Conservation (phyloP, 106 monocot genomes). For the Allium fistulosum region DNA sequence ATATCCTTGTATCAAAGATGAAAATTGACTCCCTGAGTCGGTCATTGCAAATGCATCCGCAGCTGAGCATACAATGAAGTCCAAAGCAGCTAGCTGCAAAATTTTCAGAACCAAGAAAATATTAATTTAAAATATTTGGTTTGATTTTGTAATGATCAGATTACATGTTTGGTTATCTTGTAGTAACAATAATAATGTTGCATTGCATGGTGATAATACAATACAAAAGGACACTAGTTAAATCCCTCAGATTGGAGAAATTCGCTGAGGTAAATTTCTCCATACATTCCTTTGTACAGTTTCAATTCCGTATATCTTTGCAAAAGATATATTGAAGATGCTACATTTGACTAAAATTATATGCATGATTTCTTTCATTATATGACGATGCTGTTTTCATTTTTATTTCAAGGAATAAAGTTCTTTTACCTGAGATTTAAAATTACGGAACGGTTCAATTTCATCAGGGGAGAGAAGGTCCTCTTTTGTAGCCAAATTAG, state of each 20-base stretch:
- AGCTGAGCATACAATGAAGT: conserved; percentile 87
- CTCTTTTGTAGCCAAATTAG: conserved; percentile 83
- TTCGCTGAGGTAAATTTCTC: no score
- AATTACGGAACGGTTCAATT: conserved; percentile 67
- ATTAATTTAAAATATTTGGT: neutral
- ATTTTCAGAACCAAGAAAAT: neutral
- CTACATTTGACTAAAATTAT: no score
- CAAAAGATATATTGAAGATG: no score
- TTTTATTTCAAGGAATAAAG: neutral
- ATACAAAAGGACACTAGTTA: no score
- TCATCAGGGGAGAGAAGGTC: conserved; percentile 70
- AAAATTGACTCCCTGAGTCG: conserved; percentile 92
- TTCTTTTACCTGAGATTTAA: conserved; percentile 68
- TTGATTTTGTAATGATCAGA: neutral
- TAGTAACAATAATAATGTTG: no score
- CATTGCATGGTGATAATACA: no score
- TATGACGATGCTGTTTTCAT: no score
- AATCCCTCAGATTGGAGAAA: no score
- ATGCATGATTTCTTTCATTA: no score
- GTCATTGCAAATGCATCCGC: conserved; percentile 97
- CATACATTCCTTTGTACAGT: no score
- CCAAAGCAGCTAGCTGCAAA: conserved; percentile 82
- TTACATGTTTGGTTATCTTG: no score
- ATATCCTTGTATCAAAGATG: conserved; percentile 84
- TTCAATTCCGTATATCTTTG: no score